Evolutionary conservation across 2,329 filamentous ascomycete species (phyloP), one percentile per base, ranked within the genome.

Genomic region (Talaromyces sp.): DNA sequence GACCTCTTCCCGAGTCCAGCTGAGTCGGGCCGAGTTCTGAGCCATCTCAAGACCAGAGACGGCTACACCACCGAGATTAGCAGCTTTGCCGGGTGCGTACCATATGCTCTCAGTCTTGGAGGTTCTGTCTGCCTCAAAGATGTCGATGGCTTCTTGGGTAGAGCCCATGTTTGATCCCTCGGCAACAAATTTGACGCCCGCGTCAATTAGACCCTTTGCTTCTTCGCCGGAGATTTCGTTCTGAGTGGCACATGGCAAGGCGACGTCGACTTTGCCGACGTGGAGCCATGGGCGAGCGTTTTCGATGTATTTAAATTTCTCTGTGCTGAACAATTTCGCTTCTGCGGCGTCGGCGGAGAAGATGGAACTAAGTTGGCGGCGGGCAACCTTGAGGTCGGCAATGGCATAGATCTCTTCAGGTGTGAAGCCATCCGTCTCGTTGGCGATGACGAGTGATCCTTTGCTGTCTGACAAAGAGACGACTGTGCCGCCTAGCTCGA

Each of bases 81-180:
- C 92, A 37, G 95, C 95, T 87, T 98, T 98, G 72, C 92, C 94
- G 60, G 94, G 94, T 19, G 91, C 95, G 80, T 98, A 98, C 95
- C 95, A 99, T 79, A 97, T 88, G 67, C 91, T 87, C 7, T 87
- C 87, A 83, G 92, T 88, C 77, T 86, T 86, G 62, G 72, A 70
- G 77, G 83, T 78, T 73, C 84, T 87, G 72, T 93, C 87, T 73
- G 88, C 83, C 86, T 98, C 94, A 78, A 98, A 98, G 70, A 92
- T 83, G 74, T 97, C 91, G 74, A 99, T 97, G 71, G 94, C 94
- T 70, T 91, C 93, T 81, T 95, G 92, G 39, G 93, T 97, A 85
- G 93, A 97, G 69, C 95, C 95, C 95, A 99, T 98, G 88, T 98
- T 98, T 82, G 90, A 95, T 65, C 95, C 95, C 83, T 99, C 95